These are phyloP conservation scores for Blastocystis sp. DNA, from an alignment of 352 stramenopile genomes.

Conservation along the genomic window DNA sequence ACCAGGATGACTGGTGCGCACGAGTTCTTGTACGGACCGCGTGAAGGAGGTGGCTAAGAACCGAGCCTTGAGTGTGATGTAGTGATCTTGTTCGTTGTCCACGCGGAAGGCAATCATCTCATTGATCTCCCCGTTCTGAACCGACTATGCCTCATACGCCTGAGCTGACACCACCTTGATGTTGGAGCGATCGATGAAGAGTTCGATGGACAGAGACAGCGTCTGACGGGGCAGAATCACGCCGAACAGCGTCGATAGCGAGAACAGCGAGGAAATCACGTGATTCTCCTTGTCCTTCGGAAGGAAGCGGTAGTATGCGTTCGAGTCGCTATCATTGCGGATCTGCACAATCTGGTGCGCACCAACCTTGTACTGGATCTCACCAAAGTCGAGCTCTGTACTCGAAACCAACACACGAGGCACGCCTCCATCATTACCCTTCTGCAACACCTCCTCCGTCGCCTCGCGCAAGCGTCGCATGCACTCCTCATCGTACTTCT, in stretches of 20 bases:
- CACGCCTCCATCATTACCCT: conserved; percentile 92
- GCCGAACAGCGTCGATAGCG: conserved; percentile 1
- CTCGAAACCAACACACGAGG: conserved; percentile 73
- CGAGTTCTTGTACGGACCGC: background rate
- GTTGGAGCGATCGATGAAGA: background rate
- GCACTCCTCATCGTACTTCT: conserved; percentile 85
- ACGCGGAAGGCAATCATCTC: conserved; percentile 59
- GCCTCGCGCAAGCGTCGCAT: conserved; percentile 82
- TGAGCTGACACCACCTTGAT: background rate
- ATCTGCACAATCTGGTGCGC: background rate
- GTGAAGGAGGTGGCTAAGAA: conserved; percentile 51
- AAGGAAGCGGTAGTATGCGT: conserved; percentile 46
- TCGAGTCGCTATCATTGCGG: conserved; percentile 6
- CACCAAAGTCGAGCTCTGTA: conserved; percentile 14
- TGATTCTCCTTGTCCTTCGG: conserved; percentile 27
- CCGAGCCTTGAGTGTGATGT: conserved; percentile 31
- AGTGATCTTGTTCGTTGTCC: conserved; percentile 45
- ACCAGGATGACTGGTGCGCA: conserved; percentile 10
- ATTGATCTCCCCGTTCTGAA: background rate
- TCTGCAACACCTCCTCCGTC: conserved; percentile 88
- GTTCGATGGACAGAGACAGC: background rate
- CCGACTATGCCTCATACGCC: background rate
- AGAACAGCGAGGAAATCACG: conserved; percentile 2
- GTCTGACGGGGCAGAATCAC: conserved; percentile 25
- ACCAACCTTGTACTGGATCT: background rate